Percentiles rank a stretch among this genome's conserved stretches.
phyloP scores from a whole-genome alignment of 2,329 filamentous ascomycete species.

The Fusarium sp. region DNA sequence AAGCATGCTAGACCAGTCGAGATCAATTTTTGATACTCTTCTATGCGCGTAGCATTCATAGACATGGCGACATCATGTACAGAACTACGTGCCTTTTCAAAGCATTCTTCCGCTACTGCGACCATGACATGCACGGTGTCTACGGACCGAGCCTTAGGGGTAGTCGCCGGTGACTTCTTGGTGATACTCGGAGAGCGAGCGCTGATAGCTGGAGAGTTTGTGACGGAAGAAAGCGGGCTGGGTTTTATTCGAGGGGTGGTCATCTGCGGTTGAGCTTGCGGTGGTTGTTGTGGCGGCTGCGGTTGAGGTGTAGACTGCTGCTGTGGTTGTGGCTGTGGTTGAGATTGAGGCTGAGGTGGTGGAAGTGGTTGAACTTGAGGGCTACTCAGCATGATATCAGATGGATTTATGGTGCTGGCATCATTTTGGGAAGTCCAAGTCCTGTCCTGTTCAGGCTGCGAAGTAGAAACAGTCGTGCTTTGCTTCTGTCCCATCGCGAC shows the following conservation, averaged over 20 bases:
- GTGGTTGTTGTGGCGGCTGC: constrained; percentile 16
- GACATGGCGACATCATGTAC: constrained; percentile 59
- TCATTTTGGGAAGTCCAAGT: constrained; percentile 33
- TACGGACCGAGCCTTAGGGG: constrained; percentile 55
- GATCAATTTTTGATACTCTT: constrained; percentile 78
- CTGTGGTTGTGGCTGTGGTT: constrained; percentile 16
- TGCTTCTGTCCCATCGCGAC: constrained; percentile 40
- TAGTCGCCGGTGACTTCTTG: constrained; percentile 56
- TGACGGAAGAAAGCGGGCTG: constrained; percentile 54
- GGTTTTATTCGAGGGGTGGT: constrained; percentile 48
- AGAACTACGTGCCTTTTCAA: constrained; percentile 70
- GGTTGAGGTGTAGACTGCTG: constrained; percentile 18
- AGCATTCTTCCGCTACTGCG: constrained; percentile 80
- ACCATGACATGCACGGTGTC: constrained; percentile 71
- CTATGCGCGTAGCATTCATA: constrained; percentile 57
- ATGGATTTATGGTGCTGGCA: constrained; percentile 39
- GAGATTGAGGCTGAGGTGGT: constrained; percentile 22
- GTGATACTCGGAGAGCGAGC: constrained; percentile 55
- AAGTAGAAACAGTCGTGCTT: constrained; percentile 26
- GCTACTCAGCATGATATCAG: constrained; percentile 43
- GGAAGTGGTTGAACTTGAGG: constrained; percentile 25
- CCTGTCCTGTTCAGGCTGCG: constrained; percentile 26
- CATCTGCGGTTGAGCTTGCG: constrained; percentile 35
- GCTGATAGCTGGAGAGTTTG: constrained; percentile 56
- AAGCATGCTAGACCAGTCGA: constrained; percentile 79